These are phyloP conservation scores for Tricholoma sp. DNA, from an alignment of 768 basidiomycete species.

Conservation along the genomic window DNA sequence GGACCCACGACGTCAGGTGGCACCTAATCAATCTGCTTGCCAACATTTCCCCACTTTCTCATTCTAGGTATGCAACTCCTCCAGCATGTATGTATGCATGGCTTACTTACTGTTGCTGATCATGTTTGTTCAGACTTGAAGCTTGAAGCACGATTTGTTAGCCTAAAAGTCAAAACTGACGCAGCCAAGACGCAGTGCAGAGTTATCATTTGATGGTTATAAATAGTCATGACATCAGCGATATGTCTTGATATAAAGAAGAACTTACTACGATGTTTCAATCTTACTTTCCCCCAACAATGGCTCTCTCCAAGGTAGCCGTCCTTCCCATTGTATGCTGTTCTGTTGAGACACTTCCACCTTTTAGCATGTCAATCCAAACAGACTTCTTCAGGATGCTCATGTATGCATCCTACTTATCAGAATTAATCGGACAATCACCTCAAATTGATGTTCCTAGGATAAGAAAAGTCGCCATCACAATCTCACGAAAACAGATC, in stretches of 20 bases:
- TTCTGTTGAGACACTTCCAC: slow-evolving; percentile 1
- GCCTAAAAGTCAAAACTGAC: no score
- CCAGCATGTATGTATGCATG: no score
- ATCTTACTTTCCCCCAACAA: slow-evolving; percentile 21
- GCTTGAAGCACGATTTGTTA: no score
- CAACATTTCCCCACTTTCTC: no score
- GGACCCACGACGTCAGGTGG: no score
- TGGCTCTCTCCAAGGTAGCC: slow-evolving; percentile 56
- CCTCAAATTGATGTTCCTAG: slow-evolving; percentile 19
- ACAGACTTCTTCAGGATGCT: slow-evolving; percentile 54
- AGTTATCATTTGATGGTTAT: neutral
- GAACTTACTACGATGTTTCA: neutral
- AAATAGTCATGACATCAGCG: slow-evolving; percentile 4
- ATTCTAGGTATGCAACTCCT: no score
- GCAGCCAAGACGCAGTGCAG: no score
- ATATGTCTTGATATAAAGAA: neutral
- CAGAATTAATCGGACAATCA: neutral
- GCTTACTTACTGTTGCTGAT: no score
- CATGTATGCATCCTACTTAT: slow-evolving; percentile 30
- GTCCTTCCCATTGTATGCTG: neutral
- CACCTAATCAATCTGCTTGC: no score
- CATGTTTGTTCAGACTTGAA: no score
- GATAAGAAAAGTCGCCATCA: slow-evolving; percentile 40
- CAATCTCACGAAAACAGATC: slow-evolving; percentile 27
- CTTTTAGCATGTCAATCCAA: slow-evolving; percentile 61